phyloP scores from a whole-genome alignment of 1,139 yeast species.

The Spencermartinsiella ligniputridi region DNA sequence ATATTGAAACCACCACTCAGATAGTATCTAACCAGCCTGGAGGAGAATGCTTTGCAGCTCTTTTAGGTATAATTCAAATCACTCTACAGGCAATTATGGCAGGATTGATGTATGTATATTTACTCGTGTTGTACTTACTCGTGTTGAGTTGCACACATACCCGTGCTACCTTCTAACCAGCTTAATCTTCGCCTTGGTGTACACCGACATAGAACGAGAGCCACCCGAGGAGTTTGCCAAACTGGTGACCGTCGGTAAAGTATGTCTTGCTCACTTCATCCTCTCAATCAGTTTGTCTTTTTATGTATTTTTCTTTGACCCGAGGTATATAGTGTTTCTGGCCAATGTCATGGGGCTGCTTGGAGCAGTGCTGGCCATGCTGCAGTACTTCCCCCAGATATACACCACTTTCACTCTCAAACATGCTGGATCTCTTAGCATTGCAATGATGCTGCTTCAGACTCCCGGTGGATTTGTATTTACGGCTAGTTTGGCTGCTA shows the following conservation, averaged over 20 bases:
- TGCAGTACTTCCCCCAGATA: conserved; percentile 81
- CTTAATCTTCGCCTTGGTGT: conserved; percentile 19
- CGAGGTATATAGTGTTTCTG: conserved; percentile 25
- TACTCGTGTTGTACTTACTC: conserved; percentile 50
- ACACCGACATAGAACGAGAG: conserved; percentile 20
- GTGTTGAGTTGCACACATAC: conserved; percentile 14
- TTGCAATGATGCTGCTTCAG: conserved; percentile 80
- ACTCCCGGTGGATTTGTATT: conserved; percentile 87
- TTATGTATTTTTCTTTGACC: conserved; percentile 19
- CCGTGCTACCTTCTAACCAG: conserved; percentile 5
- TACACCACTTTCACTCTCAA: conserved; percentile 62
- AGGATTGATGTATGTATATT: conserved; percentile 39
- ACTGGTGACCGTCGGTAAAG: conserved; percentile 22
- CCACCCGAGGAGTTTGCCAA: conserved; percentile 24
- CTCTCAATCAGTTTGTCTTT: conserved; percentile 24
- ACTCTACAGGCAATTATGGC: conserved; percentile 66
- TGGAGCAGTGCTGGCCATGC: conserved; percentile 51
- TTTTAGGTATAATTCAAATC: conserved; percentile 66
- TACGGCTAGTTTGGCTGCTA: conserved; percentile 62
- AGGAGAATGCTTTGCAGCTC: conserved; percentile 66
- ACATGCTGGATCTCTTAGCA: conserved; percentile 76
- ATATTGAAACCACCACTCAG: neutral
- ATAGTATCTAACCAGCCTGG: conserved; percentile 13
- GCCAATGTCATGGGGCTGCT: conserved; percentile 63
- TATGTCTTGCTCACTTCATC: conserved; percentile 22